Conservation (phyloP, 345 rosid species). For the Eutrema japonicum region DNA sequence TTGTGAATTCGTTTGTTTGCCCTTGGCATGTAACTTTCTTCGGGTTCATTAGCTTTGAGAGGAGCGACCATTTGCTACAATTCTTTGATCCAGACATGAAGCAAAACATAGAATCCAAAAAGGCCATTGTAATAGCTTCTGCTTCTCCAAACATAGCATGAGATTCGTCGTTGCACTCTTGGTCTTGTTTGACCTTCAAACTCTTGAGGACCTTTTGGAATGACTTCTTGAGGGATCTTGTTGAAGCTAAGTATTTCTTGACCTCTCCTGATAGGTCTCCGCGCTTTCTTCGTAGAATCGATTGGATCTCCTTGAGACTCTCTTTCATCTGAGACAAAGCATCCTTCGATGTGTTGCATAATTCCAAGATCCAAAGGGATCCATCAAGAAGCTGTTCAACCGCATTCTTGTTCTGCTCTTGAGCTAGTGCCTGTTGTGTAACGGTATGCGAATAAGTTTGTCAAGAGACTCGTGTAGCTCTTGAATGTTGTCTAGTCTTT, state of each 20-base stretch:
- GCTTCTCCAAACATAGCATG: constrained; percentile 37
- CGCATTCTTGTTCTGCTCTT: constrained; percentile 32
- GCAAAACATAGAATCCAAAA: constrained; percentile 37
- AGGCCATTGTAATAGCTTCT: constrained; percentile 29
- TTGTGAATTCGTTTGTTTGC: constrained; percentile 9
- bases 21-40: constrained; percentile 1
- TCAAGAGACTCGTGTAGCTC: constrained; percentile 44
- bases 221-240: constrained; percentile 29
- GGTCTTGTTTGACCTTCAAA: neutral
- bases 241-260: constrained; percentile 31
- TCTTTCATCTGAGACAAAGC: constrained; percentile 46
- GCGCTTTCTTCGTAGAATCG: constrained; percentile 29
- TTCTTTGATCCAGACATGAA: constrained; percentile 34
- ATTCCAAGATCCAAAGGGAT: constrained; percentile 44
- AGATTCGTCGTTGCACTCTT: neutral
- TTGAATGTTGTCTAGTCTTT: constrained; percentile 33
- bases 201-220: constrained; percentile 2
- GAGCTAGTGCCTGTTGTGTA: constrained; percentile 33
- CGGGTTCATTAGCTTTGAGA: constrained; percentile 28
- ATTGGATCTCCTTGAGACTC: constrained; percentile 40
- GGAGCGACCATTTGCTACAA: constrained; percentile 8
- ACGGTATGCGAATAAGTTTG: constrained; percentile 36
- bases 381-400: constrained; percentile 41
- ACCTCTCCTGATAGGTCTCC: constrained; percentile 31
- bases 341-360: constrained; percentile 43